phyloP scores from a whole-genome alignment of 192 early-diverging fungal genomes.

The Linnemannia hyalina region DNA sequence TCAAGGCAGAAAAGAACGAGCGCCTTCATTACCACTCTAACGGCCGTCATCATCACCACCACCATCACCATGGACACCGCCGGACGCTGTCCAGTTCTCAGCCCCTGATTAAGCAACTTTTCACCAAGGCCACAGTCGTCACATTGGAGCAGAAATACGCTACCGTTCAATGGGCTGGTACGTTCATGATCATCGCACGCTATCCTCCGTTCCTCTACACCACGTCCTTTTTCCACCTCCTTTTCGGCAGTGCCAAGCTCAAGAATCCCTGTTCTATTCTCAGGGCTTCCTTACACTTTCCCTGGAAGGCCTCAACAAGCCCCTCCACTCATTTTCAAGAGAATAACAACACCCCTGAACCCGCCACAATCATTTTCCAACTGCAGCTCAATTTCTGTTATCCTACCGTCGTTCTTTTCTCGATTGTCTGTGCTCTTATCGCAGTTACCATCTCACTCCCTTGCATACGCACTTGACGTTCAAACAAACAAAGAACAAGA shows the following conservation, averaged over 20 bases:
- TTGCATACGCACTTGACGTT: too few relatives aligned
- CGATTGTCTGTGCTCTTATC: neutral
- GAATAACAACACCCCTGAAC: neutral
- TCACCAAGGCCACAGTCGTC: slow-evolving; percentile 55
- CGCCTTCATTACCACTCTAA: slow-evolving; percentile 47
- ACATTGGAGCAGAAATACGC: slow-evolving; percentile 60
- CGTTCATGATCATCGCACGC: neutral
- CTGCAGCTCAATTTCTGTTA: neutral
- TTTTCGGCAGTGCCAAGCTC: neutral
- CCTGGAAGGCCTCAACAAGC: neutral
- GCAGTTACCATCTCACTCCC: neutral
- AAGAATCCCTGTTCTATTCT: neutral
- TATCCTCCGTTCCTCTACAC: neutral
- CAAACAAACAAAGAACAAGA: neutral
- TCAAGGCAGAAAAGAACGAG: slow-evolving; percentile 41
- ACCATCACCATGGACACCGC: slow-evolving; percentile 15
- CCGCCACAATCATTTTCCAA: neutral
- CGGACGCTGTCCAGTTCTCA: slow-evolving; percentile 5
- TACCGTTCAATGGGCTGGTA: slow-evolving; percentile 54
- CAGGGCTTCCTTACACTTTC: neutral
- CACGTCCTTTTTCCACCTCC: neutral
- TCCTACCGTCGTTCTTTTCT: neutral
- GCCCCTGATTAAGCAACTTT: slow-evolving; percentile 45
- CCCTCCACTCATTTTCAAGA: neutral
- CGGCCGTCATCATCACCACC: slow-evolving; percentile 25